Percentiles rank a stretch among this genome's conserved stretches.
Conservation (phyloP, 2,329 filamentous ascomycete species). For the Chaetomiaceae sp. region DNA sequence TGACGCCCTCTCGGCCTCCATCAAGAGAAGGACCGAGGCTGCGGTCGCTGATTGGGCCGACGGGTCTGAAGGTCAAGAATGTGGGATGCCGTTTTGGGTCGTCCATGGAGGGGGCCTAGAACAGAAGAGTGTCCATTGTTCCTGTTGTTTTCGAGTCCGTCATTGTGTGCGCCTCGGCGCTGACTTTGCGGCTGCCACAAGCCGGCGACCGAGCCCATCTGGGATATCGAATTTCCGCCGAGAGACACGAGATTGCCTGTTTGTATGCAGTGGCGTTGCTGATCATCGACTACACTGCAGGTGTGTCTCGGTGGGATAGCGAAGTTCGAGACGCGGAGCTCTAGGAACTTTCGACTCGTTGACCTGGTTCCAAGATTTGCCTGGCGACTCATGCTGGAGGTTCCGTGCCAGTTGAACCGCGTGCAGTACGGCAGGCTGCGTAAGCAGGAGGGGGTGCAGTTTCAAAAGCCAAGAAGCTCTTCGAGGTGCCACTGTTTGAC, state of each 20-base stretch:
- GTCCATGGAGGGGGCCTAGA: slow-evolving; percentile 7
- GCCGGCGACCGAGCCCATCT: slow-evolving; percentile 1
- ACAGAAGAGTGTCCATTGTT: neutral
- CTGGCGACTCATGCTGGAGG: too few relatives aligned
- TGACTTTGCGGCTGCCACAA: slow-evolving; percentile 2
- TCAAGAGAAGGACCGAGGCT: slow-evolving; percentile 21
- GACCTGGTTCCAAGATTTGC: too few relatives aligned
- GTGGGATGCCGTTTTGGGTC: slow-evolving; percentile 19
- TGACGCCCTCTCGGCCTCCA: slow-evolving; percentile 26
- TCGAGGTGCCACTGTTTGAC: neutral
- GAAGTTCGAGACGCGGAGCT: neutral
- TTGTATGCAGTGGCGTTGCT: neutral
- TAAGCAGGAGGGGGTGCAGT: too few relatives aligned
- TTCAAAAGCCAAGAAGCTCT: too few relatives aligned
- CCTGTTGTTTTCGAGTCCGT: neutral
- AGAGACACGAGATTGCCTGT: neutral
- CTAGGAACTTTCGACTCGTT: too few relatives aligned
- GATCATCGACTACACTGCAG: neutral
- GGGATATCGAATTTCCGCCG: neutral
- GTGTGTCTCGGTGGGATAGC: neutral
- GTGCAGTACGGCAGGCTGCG: too few relatives aligned
- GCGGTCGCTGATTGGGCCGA: slow-evolving; percentile 22
- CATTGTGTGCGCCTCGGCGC: neutral
- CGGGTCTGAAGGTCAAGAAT: slow-evolving; percentile 17
- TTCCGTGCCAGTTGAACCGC: too few relatives aligned